Evolutionary conservation across 2,329 filamentous ascomycete genomes (phyloP), one percentile per base, ranked within the genome.

Genomic region (Fusarium metavorans): DNA sequence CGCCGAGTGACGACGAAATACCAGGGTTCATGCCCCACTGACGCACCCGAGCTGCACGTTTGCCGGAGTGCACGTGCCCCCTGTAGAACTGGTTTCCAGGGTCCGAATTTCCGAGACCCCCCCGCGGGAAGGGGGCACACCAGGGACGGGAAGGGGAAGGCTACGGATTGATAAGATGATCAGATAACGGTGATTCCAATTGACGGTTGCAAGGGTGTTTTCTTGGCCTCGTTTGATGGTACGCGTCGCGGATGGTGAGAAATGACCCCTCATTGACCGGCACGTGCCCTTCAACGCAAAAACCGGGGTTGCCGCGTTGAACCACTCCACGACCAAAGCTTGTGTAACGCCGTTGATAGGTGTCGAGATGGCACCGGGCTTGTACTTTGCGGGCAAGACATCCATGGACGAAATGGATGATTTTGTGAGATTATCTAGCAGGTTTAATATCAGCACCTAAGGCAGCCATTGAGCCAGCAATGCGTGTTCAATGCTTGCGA

Each of bases 21-120:
- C 71, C 59, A 76, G 75, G 76, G 73, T 73, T 73, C 67, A 39
- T 74, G 64, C 75, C 75, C 76, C 76, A 74, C 75, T 64, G 45
- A 48, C 66, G 65, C 69, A 75, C 71, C 57, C 57, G 67, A 71
- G 65, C 73, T 66, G 70, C 71, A 75, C 48, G 37, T 68, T 66
- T 73, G 61, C 71, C 67, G 71, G 71, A 70, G 69, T 45, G 76
- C 76, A 78, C 76, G 76, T 75, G 75, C 76, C 75, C 74, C 48
- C 27, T 52, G 66, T 32, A 14, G 65, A 68, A 66, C 41, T 58
- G 62, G 67, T 65, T 73, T 67, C 68, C 70, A 74, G 73, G 73
- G 72, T 74, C 68, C 27, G 20, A 25, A 27, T 27, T 66, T 20
- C 35, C 34, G 54, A 57, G 52, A 14, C 25, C 25, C 20, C 14